phyloP scores from a whole-genome alignment of 1,284 basidiomycete species.

The Athelia psychrophila region DNA sequence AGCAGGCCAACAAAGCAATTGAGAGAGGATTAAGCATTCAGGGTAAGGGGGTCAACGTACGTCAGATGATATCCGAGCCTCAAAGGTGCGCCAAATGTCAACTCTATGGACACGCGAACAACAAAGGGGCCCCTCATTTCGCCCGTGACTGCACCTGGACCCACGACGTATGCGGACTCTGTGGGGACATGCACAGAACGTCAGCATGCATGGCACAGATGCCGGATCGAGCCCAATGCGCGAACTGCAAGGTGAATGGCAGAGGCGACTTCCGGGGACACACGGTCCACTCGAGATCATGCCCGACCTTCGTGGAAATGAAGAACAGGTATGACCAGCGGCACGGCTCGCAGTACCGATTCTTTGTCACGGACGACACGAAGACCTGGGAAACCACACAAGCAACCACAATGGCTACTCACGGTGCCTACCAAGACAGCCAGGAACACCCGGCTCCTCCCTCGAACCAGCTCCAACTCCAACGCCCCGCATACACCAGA shows the following conservation, averaged over 20 bases:
- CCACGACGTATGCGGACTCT: constrained; percentile 2
- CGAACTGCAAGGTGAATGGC: neutral
- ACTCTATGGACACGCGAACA: neutral
- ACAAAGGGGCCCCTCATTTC: no score
- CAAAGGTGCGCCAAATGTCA: constrained; percentile 6
- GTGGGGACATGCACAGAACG: constrained; percentile 1
- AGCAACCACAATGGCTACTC: no score
- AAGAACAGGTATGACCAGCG: neutral
- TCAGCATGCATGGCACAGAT: neutral
- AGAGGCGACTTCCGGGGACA: no score
- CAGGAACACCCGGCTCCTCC: no score
- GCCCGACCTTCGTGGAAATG: neutral
- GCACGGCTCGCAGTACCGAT: neutral
- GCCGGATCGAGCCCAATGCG: neutral
- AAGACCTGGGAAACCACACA: neutral
- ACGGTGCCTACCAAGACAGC: no score
- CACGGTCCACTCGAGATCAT: neutral
- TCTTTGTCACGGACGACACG: neutral
- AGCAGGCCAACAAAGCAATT: constrained; percentile 9
- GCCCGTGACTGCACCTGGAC: neutral
- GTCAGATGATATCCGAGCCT: constrained; percentile 2
- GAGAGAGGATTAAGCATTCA: constrained; percentile 1
- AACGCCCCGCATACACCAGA: neutral
- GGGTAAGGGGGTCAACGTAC: constrained; percentile 3
- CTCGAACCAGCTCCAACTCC: neutral